Base-by-base conservation (phyloP, 2,329 filamentous ascomycete species). In the Aspergillus pseudoglaucus region DNA sequence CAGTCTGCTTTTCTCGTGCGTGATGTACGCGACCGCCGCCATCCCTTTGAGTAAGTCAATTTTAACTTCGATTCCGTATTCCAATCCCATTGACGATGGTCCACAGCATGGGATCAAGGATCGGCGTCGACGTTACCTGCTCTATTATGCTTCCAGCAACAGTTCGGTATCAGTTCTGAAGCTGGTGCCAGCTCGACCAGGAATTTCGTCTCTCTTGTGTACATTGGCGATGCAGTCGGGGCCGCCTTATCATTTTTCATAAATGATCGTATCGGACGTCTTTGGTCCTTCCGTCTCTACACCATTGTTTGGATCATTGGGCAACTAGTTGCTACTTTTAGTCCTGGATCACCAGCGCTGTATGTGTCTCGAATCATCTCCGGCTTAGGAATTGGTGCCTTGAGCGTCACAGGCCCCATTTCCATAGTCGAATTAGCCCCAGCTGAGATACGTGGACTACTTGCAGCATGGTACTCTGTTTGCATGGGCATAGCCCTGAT, bases 351-450 rank as follows among this genome's bases (percentile, higher is more conserved):
- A 18, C 53, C 56, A 7, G 63, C 55, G 6, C 54, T 73, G 1
- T 72, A 70, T 46, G 61, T 60, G 1, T 60, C 64, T 3, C 63
- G 70, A 17, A 64, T 73, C 25, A 57, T 73, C 1, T 59, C 59
- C 1, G 69, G 67, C 2, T 53, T 70, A 4, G 71, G 66, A 2
- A 69, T 72, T 30, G 70, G 71, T 0, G 55, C 68, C 2, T 50
- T 70, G 4, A 70, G 63, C 1, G 69, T 72, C 6, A 67, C 56
- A 1, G 67, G 68, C 0, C 58, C 69, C 6, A 61, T 72, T 47
- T 62, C 62, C 5, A 64, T 73, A 30, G 66, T 66, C 4, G 70
- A 73, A 52, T 66, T 72, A 14, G 66, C 70, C 1, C 69, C 70
- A 0, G 51, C 60, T 5, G 68, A 69, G 47, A 67, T 70, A 2